Evolutionary conservation across 2,329 filamentous ascomycete genomes (phyloP).

Genomic region (Mollisiaceae sp.): DNA sequence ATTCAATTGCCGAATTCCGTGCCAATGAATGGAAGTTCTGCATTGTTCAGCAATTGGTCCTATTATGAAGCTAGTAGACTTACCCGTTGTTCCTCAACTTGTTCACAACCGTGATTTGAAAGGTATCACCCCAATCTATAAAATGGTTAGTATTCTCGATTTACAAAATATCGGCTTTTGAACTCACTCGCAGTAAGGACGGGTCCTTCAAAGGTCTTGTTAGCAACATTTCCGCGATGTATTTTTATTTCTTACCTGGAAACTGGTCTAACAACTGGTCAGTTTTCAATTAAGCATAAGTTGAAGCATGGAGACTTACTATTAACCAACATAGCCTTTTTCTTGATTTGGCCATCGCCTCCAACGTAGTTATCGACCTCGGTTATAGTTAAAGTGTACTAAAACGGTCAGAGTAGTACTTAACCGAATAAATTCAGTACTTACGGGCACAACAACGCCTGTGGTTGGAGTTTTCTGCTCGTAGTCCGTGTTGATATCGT

Average conservation of each 20-base stretch:
- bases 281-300: not conserved
- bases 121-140: constrained; percentile 9
- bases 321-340: constrained; percentile 23
- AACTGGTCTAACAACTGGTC: not conserved
- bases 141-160: not conserved
- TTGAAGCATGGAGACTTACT: not conserved
- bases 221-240: not conserved
- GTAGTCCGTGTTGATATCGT: constrained; percentile 24
- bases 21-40: constrained; percentile 10
- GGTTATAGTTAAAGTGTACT: constrained; percentile 23
- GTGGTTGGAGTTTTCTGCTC: constrained; percentile 14
- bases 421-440: not conserved
- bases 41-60: not conserved
- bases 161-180: not conserved
- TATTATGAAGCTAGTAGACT: not conserved
- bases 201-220: not conserved
- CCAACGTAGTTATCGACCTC: constrained; percentile 23
- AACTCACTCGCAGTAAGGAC: constrained; percentile 9
- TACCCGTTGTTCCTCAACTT: not conserved
- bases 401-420: not conserved
- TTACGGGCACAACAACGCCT: constrained; percentile 15
- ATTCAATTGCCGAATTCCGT: constrained; percentile 9
- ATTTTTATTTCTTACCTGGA: not conserved
- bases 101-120: constrained; percentile 9
- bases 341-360: constrained; percentile 17